phyloP scores from a whole-genome alignment of 192 early-diverging fungal genomes.

The Dispira simplex region DNA sequence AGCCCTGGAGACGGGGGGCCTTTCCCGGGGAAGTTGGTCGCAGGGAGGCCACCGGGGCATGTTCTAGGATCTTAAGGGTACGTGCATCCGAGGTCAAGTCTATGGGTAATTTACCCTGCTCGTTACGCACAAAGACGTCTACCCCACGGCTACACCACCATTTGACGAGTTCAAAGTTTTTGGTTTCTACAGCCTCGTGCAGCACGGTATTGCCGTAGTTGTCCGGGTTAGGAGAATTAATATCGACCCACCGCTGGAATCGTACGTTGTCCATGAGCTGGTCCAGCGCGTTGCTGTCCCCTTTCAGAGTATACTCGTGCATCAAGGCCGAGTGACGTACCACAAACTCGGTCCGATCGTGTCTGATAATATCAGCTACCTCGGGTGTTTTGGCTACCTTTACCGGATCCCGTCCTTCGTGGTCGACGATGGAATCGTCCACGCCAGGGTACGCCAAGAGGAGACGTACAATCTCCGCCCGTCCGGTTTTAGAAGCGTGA shows the following conservation, averaged over 20 bases:
- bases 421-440: slow-evolving; percentile 47
- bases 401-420: slow-evolving; percentile 41
- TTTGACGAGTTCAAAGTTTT: slow-evolving; percentile 44
- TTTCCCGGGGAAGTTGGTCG: slow-evolving; percentile 33
- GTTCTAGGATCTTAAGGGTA: slow-evolving; percentile 33
- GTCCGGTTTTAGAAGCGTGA: slow-evolving; percentile 46
- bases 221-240: slow-evolving; percentile 45
- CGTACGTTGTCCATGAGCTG: slow-evolving; percentile 34
- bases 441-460: slow-evolving; percentile 43
- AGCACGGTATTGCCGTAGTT: slow-evolving; percentile 41
- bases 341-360: slow-evolving; percentile 38
- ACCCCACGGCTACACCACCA: slow-evolving; percentile 61
- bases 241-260: slow-evolving; percentile 38
- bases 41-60: slow-evolving; percentile 32
- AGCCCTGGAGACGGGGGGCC: slow-evolving; percentile 43
- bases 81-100: slow-evolving; percentile 35
- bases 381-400: slow-evolving; percentile 30
- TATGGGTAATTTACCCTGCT: slow-evolving; percentile 37
- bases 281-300: slow-evolving; percentile 21
- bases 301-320: slow-evolving; percentile 28
- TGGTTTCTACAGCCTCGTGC: slow-evolving; percentile 47
- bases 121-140: slow-evolving; percentile 52
- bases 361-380: slow-evolving; percentile 34
- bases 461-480: slow-evolving; percentile 47
- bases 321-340: slow-evolving; percentile 27